Evolutionary conservation across 148 eudicot species (phyloP).

Genomic region (Silene latifolia): DNA sequence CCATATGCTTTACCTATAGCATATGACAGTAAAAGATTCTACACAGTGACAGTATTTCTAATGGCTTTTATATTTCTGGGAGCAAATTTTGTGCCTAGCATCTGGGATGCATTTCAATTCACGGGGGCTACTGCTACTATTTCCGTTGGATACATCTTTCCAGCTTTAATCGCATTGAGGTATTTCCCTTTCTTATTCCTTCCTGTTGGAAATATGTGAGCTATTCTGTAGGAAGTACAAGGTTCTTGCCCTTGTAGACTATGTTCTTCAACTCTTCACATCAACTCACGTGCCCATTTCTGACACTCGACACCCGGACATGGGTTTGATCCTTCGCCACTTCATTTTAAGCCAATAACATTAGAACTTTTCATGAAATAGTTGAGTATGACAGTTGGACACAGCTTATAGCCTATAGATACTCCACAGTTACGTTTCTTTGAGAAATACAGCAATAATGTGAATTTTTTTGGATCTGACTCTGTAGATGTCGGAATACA

Average conservation of each 20-base stretch:
- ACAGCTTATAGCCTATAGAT: not conserved
- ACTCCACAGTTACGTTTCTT: not conserved
- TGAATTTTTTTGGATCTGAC: not conserved
- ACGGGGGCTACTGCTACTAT: constrained; percentile 83
- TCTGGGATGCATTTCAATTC: constrained; percentile 83
- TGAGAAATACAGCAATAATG: not conserved
- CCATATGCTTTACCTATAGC: constrained; percentile 54
- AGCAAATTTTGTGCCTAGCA: constrained; percentile 72
- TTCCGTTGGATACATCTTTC: constrained; percentile 72
- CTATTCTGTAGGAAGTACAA: not conserved
- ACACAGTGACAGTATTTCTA: constrained; percentile 42
- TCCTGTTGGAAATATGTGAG: not conserved
- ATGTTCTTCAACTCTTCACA: not conserved
- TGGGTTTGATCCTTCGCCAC: not conserved
- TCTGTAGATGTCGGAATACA: not conserved
- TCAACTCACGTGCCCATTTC: not conserved
- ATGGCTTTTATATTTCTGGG: constrained; percentile 58
- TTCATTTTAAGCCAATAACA: not conserved
- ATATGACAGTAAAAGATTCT: constrained; percentile 54
- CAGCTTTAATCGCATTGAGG: constrained; percentile 73
- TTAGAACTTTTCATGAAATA: not conserved
- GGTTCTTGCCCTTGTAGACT: not conserved
- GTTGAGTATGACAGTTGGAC: not conserved
- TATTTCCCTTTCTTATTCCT: constrained; percentile 32
- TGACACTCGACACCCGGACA: not conserved